A percentile compares a stretch with the other conserved stretches of the same genome.
Conservation (phyloP, 441 rosid genomes). For the Pelargonium citronellum region DNA sequence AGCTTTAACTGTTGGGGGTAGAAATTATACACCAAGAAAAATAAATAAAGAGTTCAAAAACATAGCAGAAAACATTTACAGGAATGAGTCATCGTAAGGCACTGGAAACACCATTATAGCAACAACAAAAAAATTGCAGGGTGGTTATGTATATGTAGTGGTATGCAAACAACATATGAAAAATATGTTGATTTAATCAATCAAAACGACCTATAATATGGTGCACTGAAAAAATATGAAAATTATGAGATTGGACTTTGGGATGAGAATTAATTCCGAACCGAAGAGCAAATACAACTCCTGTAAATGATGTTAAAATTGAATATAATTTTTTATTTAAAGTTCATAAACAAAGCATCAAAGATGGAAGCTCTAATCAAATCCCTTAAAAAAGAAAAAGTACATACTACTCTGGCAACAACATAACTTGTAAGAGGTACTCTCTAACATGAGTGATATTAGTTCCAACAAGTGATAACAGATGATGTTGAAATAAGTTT, state of each 20-base stretch:
- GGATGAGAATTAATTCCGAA: no score
- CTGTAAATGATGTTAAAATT: no score
- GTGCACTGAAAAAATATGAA: no score
- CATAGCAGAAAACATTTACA: conserved; percentile 35
- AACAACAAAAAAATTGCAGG: background rate
- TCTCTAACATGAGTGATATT: background rate
- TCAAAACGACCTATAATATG: background rate
- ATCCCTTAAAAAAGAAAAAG: background rate
- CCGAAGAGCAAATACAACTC: no score
- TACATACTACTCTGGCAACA: background rate
- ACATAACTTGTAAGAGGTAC: background rate
- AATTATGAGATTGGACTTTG: background rate
- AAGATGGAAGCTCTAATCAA: no score
- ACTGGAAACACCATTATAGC: background rate
- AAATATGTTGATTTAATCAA: background rate
- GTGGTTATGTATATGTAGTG: background rate
- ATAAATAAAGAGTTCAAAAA: conserved; percentile 19
- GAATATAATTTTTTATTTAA: no score
- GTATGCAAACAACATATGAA: background rate
- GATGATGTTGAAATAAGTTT: background rate
- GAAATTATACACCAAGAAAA: background rate
- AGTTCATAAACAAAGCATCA: no score
- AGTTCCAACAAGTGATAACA: background rate
- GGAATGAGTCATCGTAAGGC: conserved; percentile 10
- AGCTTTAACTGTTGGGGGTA: background rate